Evolutionary conservation across 2,329 filamentous ascomycete genomes (phyloP).

Genomic region (Sarocladium brachiariae): DNA sequence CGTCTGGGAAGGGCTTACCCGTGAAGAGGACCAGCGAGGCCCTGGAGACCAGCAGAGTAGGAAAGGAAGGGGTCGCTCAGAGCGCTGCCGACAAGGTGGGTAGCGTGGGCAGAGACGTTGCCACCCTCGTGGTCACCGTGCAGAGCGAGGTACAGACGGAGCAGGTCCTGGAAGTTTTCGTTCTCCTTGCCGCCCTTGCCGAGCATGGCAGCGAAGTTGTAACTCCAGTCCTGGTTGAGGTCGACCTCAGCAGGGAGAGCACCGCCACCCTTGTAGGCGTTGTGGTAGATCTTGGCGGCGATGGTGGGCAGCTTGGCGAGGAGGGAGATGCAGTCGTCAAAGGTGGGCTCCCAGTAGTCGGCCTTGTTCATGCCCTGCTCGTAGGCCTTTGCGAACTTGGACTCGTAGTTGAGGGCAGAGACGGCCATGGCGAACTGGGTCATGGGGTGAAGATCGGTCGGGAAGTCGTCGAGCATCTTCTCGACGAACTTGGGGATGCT

Average conservation of each 20-base stretch:
- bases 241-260: conserved; percentile 72
- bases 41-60: conserved; percentile 92
- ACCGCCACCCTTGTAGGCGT: conserved; percentile 69
- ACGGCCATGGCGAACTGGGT: conserved; percentile 95
- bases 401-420: conserved; percentile 91
- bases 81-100: conserved; percentile 89
- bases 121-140: conserved; percentile 98
- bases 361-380: conserved; percentile 87
- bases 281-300: conserved; percentile 96
- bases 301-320: conserved; percentile 95
- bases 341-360: conserved; percentile 98
- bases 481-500: conserved; percentile 75
- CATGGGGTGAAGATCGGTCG: conserved; percentile 91
- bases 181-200: conserved; percentile 84
- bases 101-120: conserved; percentile 93
- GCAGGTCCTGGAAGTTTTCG: conserved; percentile 89
- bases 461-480: conserved; percentile 85
- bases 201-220: conserved; percentile 96
- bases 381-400: conserved; percentile 88
- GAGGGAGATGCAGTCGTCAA: conserved; percentile 89
- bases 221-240: conserved; percentile 86
- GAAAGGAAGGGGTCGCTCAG: conserved; percentile 92
- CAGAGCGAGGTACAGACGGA: conserved; percentile 88
- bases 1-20: too few relatives aligned
- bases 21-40: conserved; percentile 74